Evolutionary conservation across 768 basidiomycete species (phyloP).

Genomic region (Suillus subluteus): DNA sequence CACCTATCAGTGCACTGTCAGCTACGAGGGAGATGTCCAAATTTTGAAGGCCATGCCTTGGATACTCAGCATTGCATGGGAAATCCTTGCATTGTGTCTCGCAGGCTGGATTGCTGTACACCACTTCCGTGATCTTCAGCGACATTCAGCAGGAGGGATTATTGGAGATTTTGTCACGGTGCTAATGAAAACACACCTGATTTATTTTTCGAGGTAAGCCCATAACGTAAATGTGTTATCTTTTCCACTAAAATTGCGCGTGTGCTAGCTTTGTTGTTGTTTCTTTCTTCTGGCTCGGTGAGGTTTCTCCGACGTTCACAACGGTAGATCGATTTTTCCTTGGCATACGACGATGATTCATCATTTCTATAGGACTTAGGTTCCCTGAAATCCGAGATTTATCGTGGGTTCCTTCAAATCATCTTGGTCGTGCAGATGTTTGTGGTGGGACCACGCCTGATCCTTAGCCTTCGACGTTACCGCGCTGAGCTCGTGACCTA

Average conservation of each 20-base stretch:
- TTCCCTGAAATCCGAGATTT: neutral
- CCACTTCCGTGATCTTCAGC: conserved; percentile 1
- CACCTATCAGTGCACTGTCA: neutral
- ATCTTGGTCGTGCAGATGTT: neutral
- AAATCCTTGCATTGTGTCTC: neutral
- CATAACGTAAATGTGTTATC: neutral
- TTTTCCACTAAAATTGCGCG: neutral
- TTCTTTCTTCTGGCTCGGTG: neutral
- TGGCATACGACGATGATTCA: neutral
- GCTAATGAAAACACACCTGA: neutral
- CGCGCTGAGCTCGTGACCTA: neutral
- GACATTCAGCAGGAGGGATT: conserved; percentile 1
- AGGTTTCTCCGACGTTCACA: neutral
- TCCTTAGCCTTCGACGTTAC: neutral
- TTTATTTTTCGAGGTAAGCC: neutral
- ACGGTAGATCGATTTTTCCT: neutral
- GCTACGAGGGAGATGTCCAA: neutral
- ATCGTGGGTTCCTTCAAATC: neutral
- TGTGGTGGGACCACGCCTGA: neutral
- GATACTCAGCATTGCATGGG: neutral
- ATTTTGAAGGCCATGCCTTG: neutral
- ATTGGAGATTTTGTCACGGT: neutral
- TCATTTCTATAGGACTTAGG: neutral
- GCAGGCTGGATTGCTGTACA: neutral
- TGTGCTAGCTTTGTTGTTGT: neutral